These are phyloP conservation scores for Candolleomyces aberdarensis DNA, from an alignment of 768 basidiomycete genomes.

Conservation along the genomic window DNA sequence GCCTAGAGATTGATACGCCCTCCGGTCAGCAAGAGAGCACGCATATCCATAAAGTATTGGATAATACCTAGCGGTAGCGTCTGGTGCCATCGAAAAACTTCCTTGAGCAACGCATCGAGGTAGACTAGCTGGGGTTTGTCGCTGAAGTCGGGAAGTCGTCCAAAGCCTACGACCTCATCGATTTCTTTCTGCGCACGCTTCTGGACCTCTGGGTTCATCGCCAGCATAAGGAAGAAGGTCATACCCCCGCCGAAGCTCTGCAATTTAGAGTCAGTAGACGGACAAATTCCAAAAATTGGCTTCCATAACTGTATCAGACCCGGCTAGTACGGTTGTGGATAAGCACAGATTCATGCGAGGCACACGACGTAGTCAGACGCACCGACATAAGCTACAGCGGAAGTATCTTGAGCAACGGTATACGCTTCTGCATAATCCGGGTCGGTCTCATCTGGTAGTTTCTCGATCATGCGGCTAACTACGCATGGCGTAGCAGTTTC, in stretches of 20 bases:
- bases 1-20: not conserved
- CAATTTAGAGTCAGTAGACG: not conserved
- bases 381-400: too few relatives aligned
- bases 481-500: not conserved
- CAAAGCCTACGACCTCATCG: constrained; percentile 31
- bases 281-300: not conserved
- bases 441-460: not conserved
- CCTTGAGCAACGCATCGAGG: constrained; percentile 30
- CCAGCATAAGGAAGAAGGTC: constrained; percentile 37
- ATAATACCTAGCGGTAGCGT: constrained; percentile 15
- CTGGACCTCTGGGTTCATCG: constrained; percentile 32
- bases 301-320: not conserved
- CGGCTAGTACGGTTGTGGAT: too few relatives aligned
- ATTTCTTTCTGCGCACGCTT: constrained; percentile 37
- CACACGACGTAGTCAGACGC: too few relatives aligned
- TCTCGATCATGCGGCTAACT: constrained; percentile 3
- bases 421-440: too few relatives aligned
- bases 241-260: constrained; percentile 27
- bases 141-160: constrained; percentile 30
- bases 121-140: constrained; percentile 33
- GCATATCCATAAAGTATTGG: not conserved
- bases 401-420: too few relatives aligned
- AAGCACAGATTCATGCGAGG: too few relatives aligned
- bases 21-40: not conserved
- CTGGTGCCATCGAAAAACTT: constrained; percentile 20